Evolutionary conservation across 805 yeast species (phyloP), one percentile per base, ranked within the genome.

Genomic region (Lipomyces starkeyi): DNA sequence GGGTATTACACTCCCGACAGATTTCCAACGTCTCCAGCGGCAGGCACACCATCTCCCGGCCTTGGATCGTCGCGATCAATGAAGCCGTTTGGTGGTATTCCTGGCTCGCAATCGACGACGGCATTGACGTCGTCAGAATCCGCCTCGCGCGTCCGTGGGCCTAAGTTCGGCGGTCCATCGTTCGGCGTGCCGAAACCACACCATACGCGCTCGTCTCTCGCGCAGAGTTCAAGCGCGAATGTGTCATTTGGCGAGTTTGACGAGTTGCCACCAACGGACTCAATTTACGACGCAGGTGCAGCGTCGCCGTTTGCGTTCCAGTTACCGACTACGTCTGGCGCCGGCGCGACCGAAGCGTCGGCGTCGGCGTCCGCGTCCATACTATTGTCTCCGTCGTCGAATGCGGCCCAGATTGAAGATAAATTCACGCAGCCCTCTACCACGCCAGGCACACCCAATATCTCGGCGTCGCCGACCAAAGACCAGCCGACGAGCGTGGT

Each of bases 401-500:
- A 75, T 73, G 7, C 78, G 70, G 66, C 67, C 61, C 64, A 74
- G 69, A n/a, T 17, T 43, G 49, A 43, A 17, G 49, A 43, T 43
- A 43, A n/a, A 43, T 43, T n/a, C 49, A n/a, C 9, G 22, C 49
- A 43, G 22, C 49, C 20, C 57, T 17, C 74, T 29, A 32, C 77
- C 53, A 57, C 72, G 34, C 49, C 68, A 43, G 20, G 49, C 22
- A 56, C 76, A 58, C 29, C 74, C 35, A 32, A 77, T 55, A 55
- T 69, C 32, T 37, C 70, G 49, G 25, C 71, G 55, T 32, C 52
- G 53, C 59, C 54, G 9, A 54, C 43, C 47, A 37, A 53, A 22
- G 62, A 52, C 55, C 55, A 59, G 37, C 61, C 61, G 13, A 63
- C 67, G 34, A 47, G 97, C 0, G 90, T 94, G 0, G 79, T 93